Conservation (phyloP, 441 rosid genomes). For the Gossypium schwendimanii region DNA sequence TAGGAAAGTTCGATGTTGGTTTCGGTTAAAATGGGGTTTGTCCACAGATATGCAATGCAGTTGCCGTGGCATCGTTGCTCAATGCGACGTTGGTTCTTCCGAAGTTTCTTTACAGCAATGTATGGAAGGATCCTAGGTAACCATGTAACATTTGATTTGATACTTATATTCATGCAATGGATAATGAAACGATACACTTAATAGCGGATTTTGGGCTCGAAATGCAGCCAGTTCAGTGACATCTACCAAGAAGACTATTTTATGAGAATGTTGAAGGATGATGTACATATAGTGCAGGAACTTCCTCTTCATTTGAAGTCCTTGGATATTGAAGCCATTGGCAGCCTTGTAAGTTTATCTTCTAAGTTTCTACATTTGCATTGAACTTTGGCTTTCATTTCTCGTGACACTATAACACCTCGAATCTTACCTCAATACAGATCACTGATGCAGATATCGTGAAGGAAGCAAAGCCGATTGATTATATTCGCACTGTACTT, state of each 20-base stretch:
- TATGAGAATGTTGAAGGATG: slow-evolving; percentile 51
- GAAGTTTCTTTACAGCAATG: slow-evolving; percentile 86
- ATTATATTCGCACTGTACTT: slow-evolving; percentile 53
- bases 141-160: neutral
- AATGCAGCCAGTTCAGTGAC: slow-evolving; percentile 77
- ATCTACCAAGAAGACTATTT: slow-evolving; percentile 73
- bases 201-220: slow-evolving; percentile 5
- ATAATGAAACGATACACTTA: slow-evolving; percentile 1
- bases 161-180: neutral
- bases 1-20: neutral
- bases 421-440: slow-evolving; percentile 15
- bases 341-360: slow-evolving; percentile 46
- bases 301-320: slow-evolving; percentile 61
- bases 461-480: slow-evolving; percentile 75
- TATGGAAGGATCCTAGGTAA: slow-evolving; percentile 95
- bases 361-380: slow-evolving; percentile 7
- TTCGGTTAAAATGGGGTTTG: neutral
- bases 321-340: slow-evolving; percentile 56
- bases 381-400: neutral
- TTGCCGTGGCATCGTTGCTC: slow-evolving; percentile 68
- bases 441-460: slow-evolving; percentile 71
- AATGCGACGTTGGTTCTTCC: slow-evolving; percentile 76
- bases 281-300: slow-evolving; percentile 59
- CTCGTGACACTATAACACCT: neutral
- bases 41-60: slow-evolving; percentile 78